Evolutionary conservation across 306 rosid species (phyloP).

Genomic region (Hylodesmum podocarpum): DNA sequence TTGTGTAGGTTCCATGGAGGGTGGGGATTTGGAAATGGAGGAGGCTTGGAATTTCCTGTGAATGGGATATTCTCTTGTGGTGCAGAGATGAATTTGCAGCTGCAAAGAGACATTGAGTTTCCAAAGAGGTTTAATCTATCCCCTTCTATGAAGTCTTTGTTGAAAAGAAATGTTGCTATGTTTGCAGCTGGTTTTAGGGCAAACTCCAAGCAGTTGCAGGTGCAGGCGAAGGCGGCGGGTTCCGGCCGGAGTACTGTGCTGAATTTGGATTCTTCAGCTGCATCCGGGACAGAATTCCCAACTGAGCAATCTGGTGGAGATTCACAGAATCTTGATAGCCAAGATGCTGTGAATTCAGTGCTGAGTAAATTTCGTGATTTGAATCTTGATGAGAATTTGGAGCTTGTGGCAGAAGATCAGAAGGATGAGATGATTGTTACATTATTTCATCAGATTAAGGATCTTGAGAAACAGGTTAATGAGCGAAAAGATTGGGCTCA

Average conservation of each 20-base stretch:
- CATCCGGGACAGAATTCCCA: constrained; percentile 44
- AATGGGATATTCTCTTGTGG: constrained; percentile 56
- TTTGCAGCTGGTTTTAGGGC: constrained; percentile 98
- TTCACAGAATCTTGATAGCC: constrained; percentile 48
- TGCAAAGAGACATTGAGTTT: constrained; percentile 77
- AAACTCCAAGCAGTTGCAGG: constrained; percentile 61
- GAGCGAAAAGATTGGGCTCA: constrained; percentile 97
- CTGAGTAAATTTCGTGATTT: constrained; percentile 84
- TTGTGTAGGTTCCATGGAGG: constrained; percentile 88
- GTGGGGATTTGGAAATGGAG: constrained; percentile 87
- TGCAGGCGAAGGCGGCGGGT: constrained; percentile 38
- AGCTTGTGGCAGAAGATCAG: constrained; percentile 78
- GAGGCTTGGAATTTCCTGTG: constrained; percentile 56
- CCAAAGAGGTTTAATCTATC: constrained; percentile 94
- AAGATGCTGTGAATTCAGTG: constrained; percentile 71
- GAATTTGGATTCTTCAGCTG: constrained; percentile 45
- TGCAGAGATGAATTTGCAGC: constrained; percentile 55
- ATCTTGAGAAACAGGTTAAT: constrained; percentile 81
- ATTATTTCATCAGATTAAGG: constrained; percentile 77
- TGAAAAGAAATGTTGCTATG: constrained; percentile 84
- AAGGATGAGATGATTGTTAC: constrained; percentile 81
- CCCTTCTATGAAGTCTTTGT: constrained; percentile 75
- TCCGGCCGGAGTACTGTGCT: constrained; percentile 28
- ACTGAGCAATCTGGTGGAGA: constrained; percentile 50
- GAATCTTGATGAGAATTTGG: constrained; percentile 82